Base-by-base conservation (phyloP, 2,329 filamentous ascomycete genomes). In the Fusarium sp. region DNA sequence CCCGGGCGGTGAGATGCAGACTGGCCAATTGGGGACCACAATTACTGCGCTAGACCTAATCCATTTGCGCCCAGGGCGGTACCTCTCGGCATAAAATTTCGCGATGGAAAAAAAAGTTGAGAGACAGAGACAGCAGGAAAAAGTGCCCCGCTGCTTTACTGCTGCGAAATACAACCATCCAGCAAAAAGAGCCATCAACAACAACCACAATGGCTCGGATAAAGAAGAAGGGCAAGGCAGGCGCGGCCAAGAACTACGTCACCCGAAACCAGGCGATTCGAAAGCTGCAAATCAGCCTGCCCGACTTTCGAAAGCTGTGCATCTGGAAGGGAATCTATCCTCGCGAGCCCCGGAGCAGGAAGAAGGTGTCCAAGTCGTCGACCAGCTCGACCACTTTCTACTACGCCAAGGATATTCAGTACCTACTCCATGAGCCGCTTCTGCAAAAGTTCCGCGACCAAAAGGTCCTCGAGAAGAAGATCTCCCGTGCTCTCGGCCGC, bases 311-410 rank as follows among this genome's bases (percentile, higher is more conserved):
- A 86, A 93, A 97, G 86, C 90, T 99, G 82, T 99, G 97, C 87
- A 99, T 99, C 84, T 99, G 98, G 93, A 98, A 98, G 88, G 97
- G 95, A 80, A 98, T 99, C 83, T 99, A 98, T 85, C 97, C 97
- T 76, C 94, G 97, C 81, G 97, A 99, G 88, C 97, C 97, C 74
- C 92, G 97, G 81, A 98, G 93, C 87, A 96, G 95, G 88, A 98
- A 97, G 88, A 98, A 98, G 90, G 97, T 94, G 48, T 94, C 93
- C 82, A 98, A 97, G 85, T 95, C 94, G 69, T 92, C 95, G 29
- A 98, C 94, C 39, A 92, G 93, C 71, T 95, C 93, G 65, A 98
- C 96, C 31, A 99, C 97, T 72, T 99, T 98, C 78, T 93, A 93
- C 86, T 93, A 93, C 81, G 86, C 95, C 82, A 98, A 97, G 87